Evolutionary conservation across 2,329 filamentous ascomycete species (phyloP), one percentile per base, ranked within the genome.

Genomic region (Hansfordia pulvinata): DNA sequence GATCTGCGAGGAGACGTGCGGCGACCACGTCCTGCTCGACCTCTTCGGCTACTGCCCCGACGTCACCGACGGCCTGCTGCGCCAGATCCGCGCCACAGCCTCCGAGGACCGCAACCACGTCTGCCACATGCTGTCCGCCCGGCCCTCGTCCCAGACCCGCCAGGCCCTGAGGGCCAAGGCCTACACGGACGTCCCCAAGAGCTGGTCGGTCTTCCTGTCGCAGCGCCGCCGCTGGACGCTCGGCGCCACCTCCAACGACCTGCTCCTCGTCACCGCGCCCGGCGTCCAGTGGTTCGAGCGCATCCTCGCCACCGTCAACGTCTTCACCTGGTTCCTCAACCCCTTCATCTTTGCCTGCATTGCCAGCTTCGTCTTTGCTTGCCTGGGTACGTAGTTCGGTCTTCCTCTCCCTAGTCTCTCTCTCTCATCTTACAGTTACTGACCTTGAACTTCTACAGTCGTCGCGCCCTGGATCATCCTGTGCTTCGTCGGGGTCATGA

Each of bases 101-200:
- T 62, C 57, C 3, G 61, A 64, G 31, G 60, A 64, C 27, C 54
- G 56, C 23, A 63, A 63, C 33, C 60, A 64, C 28, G 58, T 58
- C 2, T 58, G 53, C 32, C 53, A 61, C 34, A 58, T 64, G 35
- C 56, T 63, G 28, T 59, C 57, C 30, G 44, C 55, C 8, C 58
- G 52, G 32, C 58, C 60, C 0, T 38, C 52, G 13, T 54, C 52
- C 17, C 50, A 53, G 25, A 64, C 58, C 0, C 52, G 57, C 0
- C 60, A 64, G 38, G 58, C 60, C 1, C 47, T 64, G 2, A 47
- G 49, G 0, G 59, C 61, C 17, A 54, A 57, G 27, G 59, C 60
- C 8, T 62, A 49, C 34, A 63, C 60, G 2, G 55, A 58, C 15
- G 58, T 60, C 1, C 58, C 58, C 0, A 54, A 57, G 28, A 47